phyloP scores from a whole-genome alignment of 768 basidiomycete species.

The Boletus vinaceobasis region DNA sequence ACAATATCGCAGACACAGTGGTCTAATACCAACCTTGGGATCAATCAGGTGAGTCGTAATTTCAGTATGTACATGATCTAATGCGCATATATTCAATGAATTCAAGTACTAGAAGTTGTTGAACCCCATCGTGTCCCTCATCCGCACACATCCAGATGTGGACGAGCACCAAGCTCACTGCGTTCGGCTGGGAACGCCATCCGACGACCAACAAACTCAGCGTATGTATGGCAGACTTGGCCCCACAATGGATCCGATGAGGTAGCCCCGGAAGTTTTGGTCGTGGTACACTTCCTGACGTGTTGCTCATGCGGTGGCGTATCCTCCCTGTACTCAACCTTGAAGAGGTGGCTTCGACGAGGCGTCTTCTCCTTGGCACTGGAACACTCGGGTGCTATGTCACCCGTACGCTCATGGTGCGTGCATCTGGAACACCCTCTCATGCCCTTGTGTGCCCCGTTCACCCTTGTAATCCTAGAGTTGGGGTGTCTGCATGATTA shows the following conservation, averaged over 20 bases:
- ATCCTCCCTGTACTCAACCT: slow-evolving; percentile 87
- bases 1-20: too few species aligned
- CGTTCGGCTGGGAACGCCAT: slow-evolving; percentile 97
- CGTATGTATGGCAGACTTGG: slow-evolving; percentile 84
- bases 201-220: slow-evolving; percentile 74
- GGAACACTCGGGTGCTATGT: slow-evolving; percentile 98
- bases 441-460: neutral
- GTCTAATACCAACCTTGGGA: too few species aligned
- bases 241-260: slow-evolving; percentile 92
- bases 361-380: slow-evolving; percentile 86
- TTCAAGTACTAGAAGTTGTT: too few species aligned
- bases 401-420: slow-evolving; percentile 80
- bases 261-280: slow-evolving; percentile 37
- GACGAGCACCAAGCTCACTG: slow-evolving; percentile 53
- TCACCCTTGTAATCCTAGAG: slow-evolving; percentile 47
- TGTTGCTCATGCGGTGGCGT: slow-evolving; percentile 69
- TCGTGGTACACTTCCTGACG: neutral
- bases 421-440: neutral
- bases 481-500: slow-evolving; percentile 94
- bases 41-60: too few species aligned
- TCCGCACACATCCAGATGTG: slow-evolving; percentile 52
- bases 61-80: too few species aligned
- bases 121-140: neutral
- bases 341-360: slow-evolving; percentile 77
- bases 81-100: too few species aligned